Conservation (phyloP, 176 grass and related monocot genomes). For the Triticum aestivum region IWGSC_CS_RefSeq_v2.1 NC_057803.1:201363802-201364301, state of each 20-base stretch:
- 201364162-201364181: not conserved
- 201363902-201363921: too few species aligned
- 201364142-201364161: not conserved
- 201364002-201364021: not conserved
- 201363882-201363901: too few species aligned
- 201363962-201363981: not conserved
- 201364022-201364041: not conserved
- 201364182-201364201: not conserved
- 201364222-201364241: slow-evolving; percentile 2
- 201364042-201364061: not conserved
- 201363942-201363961: too few species aligned
- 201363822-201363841: too few species aligned
- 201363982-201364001: not conserved
- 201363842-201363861: too few species aligned
- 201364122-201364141: not conserved
- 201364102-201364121: not conserved
- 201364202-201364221: not conserved
- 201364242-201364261: slow-evolving; percentile 50
- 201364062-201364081: not conserved
- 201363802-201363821: not conserved
- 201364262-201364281: slow-evolving; percentile 62
- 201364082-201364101: not conserved
- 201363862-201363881: too few species aligned
- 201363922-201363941: too few species aligned
- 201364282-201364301: slow-evolving; percentile 87